Percentiles rank a stretch among this genome's conserved stretches.
Conservation (phyloP, 73 alveolate species). For the Breviolum minutum region DNA sequence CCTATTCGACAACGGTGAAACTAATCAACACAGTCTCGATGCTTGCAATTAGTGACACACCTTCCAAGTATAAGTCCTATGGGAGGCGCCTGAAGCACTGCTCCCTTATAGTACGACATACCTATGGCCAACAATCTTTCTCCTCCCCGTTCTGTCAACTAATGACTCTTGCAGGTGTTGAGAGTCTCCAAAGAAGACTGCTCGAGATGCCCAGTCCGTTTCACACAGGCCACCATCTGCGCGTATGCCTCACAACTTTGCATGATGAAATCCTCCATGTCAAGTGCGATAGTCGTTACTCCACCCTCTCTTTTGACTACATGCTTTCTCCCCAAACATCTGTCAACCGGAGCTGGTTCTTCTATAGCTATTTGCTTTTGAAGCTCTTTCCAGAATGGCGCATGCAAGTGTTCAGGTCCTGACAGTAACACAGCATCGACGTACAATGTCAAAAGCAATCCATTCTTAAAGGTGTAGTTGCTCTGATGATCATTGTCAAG, state of each 20-base stretch:
- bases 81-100: too few relatives aligned
- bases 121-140: too few relatives aligned
- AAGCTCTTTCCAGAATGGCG: background rate
- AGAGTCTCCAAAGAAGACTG: too few relatives aligned
- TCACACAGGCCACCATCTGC: background rate
- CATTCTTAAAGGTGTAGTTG: background rate
- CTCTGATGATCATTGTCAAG: background rate
- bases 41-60: too few relatives aligned
- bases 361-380: background rate
- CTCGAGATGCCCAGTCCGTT: background rate
- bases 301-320: too few relatives aligned
- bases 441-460: background rate
- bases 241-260: background rate
- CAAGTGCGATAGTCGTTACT: too few relatives aligned
- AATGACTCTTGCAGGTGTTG: too few relatives aligned
- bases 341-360: background rate
- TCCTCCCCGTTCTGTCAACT: too few relatives aligned
- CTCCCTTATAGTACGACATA: too few relatives aligned
- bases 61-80: too few relatives aligned
- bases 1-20: too few relatives aligned
- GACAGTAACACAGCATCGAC: background rate
- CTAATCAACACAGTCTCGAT: too few relatives aligned
- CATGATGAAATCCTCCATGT: background rate
- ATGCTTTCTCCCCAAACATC: background rate
- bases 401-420: background rate